Evolutionary conservation across 768 basidiomycete species (phyloP).

Genomic region (Lentinula boryana): DNA sequence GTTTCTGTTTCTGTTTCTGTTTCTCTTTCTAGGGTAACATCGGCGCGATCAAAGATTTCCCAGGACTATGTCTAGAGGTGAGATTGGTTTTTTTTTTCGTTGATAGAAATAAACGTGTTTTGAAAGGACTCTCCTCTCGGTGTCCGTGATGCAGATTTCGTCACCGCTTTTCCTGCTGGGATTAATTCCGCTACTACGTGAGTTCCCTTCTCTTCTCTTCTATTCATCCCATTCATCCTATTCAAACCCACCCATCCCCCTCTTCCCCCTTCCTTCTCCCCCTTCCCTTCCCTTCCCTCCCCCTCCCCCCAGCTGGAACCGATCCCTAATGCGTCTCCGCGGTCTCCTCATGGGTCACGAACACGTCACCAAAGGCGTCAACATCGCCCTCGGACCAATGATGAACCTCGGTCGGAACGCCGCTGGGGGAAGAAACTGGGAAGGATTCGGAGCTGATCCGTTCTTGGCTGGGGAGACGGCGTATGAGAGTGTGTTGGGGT

Average conservation of each 20-base stretch:
- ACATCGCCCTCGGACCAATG: slow-evolving; percentile 58
- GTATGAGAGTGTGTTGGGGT: slow-evolving; percentile 76
- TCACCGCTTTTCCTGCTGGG: slow-evolving; percentile 79
- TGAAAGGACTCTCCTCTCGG: slow-evolving; percentile 59
- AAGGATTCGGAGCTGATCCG: slow-evolving; percentile 92
- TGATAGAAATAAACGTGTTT: too few species aligned
- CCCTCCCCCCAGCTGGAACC: slow-evolving; percentile 79
- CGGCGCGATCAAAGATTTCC: slow-evolving; percentile 47
- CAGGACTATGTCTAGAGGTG: slow-evolving; percentile 69
- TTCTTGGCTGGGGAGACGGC: slow-evolving; percentile 75
- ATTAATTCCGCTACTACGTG: slow-evolving; percentile 80
- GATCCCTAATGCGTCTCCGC: slow-evolving; percentile 65
- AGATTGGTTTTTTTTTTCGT: neutral
- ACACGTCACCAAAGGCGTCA: slow-evolving; percentile 77
- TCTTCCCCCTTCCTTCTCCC: too few species aligned
- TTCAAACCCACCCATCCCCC: neutral
- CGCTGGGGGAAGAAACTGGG: slow-evolving; percentile 86
- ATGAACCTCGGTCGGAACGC: slow-evolving; percentile 39
- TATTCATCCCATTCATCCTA: neutral
- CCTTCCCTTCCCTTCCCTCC: too few species aligned
- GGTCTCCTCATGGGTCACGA: slow-evolving; percentile 80
- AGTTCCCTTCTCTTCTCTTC: slow-evolving; percentile 15
- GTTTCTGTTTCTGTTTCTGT: neutral
- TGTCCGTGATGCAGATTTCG: slow-evolving; percentile 67
- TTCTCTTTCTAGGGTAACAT: slow-evolving; percentile 40